Evolutionary conservation across 805 yeast genomes (phyloP).

Genomic region (Saccharomycopsis capsularis): DNA sequence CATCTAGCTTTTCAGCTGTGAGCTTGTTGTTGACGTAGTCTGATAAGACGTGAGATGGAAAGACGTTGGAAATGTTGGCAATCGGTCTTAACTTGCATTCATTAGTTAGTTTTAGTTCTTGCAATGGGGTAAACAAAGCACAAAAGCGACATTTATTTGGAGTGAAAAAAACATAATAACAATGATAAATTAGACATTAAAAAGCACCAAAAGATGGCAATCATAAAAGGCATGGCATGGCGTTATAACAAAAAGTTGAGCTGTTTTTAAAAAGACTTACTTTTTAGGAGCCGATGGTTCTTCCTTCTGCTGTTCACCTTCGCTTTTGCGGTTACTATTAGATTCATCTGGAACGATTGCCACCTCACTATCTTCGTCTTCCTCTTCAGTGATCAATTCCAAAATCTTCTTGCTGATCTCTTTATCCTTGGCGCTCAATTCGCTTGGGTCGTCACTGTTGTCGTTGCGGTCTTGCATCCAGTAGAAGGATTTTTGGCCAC

Average conservation of each 20-base stretch:
- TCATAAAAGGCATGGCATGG: no score
- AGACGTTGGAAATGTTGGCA: background rate
- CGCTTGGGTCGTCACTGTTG: slow-evolving; percentile 51
- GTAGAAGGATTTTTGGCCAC: slow-evolving; percentile 48
- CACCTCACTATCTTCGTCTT: slow-evolving; percentile 30
- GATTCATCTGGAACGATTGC: no score
- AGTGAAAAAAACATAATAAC: no score
- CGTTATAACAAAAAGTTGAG: no score
- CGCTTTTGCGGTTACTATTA: no score
- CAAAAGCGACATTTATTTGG: no score
- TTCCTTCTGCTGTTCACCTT: slow-evolving; percentile 4
- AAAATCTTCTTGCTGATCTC: slow-evolving; percentile 42
- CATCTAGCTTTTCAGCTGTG: slow-evolving; percentile 31
- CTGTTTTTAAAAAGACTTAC: no score
- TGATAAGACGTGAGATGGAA: background rate
- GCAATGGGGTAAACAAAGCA: no score
- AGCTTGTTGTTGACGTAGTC: slow-evolving; percentile 20
- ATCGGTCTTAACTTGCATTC: no score
- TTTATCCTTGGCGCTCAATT: slow-evolving; percentile 53
- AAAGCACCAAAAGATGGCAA: no score
- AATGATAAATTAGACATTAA: no score
- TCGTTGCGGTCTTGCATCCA: slow-evolving; percentile 76
- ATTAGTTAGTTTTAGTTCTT: no score
- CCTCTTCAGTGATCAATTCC: slow-evolving; percentile 39
- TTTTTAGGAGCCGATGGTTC: background rate